A percentile compares a stretch with the other conserved stretches of the same genome.
These are phyloP conservation scores for Fusarium austroafricanum DNA, from an alignment of 2,329 filamentous ascomycete species.

Conservation along the genomic window DNA sequence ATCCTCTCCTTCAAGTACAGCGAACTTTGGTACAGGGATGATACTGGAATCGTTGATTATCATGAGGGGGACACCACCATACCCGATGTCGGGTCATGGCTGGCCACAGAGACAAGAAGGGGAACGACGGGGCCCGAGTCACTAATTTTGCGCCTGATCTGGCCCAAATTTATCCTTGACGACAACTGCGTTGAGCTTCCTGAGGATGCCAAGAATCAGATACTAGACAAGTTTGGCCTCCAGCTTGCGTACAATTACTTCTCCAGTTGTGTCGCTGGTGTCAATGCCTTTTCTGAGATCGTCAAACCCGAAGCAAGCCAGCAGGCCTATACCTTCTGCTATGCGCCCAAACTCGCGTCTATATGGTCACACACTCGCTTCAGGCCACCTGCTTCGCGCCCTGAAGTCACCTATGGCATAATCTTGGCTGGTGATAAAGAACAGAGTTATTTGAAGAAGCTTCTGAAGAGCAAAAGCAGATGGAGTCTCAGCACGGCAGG, in stretches of 20 bases:
- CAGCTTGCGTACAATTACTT: constrained; percentile 50
- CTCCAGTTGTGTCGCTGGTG: constrained; percentile 50
- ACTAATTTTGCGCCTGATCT: constrained; percentile 49
- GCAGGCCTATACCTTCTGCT: constrained; percentile 50
- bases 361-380: constrained; percentile 51
- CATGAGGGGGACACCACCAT: constrained; percentile 13
- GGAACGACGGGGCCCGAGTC: constrained; percentile 27
- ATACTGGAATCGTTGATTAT: constrained; percentile 32
- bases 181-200: constrained; percentile 45
- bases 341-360: constrained; percentile 54
- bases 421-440: constrained; percentile 48
- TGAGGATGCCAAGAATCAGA: constrained; percentile 19
- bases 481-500: constrained; percentile 47
- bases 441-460: constrained; percentile 36
- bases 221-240: constrained; percentile 48
- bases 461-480: constrained; percentile 40
- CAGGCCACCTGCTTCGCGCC: constrained; percentile 7
- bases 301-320: constrained; percentile 6
- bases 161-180: constrained; percentile 41
- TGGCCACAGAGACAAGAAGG: constrained; percentile 35
- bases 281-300: constrained; percentile 43
- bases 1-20: constrained; percentile 42
- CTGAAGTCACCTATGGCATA: constrained; percentile 47
- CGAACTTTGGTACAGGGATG: constrained; percentile 47
- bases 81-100: constrained; percentile 37